Conservation (phyloP, 2,329 filamentous ascomycete genomes). For the Chrysosporium keratinophilum region DNA sequence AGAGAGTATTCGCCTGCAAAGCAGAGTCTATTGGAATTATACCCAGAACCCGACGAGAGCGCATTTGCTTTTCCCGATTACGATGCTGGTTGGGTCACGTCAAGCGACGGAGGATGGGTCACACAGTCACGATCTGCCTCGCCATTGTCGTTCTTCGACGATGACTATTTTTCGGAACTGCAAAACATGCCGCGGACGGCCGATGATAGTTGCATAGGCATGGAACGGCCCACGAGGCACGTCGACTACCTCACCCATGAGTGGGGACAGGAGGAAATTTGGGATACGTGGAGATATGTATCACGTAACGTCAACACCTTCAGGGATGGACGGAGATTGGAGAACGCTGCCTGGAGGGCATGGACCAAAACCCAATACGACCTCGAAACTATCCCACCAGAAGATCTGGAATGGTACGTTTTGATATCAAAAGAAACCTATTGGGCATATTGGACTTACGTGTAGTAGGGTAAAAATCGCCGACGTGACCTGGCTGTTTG, state of each 20-base stretch:
- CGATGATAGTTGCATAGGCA: slow-evolving; percentile 67
- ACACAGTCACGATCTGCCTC: background rate
- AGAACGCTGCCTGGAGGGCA: slow-evolving; percentile 94
- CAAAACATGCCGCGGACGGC: background rate
- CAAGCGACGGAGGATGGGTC: background rate
- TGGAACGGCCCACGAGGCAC: slow-evolving; percentile 63
- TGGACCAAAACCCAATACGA: slow-evolving; percentile 91
- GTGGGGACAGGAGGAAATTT: slow-evolving; percentile 93
- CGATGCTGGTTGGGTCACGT: background rate
- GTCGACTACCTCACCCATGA: slow-evolving; percentile 93
- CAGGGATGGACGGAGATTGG: slow-evolving; percentile 67
- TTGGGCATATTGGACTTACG: background rate
- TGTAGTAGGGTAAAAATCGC: slow-evolving; percentile 79
- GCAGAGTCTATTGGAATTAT: background rate
- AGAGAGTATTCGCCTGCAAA: background rate
- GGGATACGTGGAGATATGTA: slow-evolving; percentile 93
- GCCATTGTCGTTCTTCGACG: background rate
- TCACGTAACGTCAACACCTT: slow-evolving; percentile 69
- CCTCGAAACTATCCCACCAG: slow-evolving; percentile 76
- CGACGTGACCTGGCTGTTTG: slow-evolving; percentile 96
- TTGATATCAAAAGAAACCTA: background rate
- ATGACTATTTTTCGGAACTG: background rate
- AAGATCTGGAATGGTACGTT: slow-evolving; percentile 78
- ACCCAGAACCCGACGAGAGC: background rate
- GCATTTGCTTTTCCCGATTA: background rate